Evolutionary conservation across 2,329 filamentous ascomycete genomes (phyloP), one percentile per base, ranked within the genome.

Genomic region (Alternaria angustiovoidea): DNA sequence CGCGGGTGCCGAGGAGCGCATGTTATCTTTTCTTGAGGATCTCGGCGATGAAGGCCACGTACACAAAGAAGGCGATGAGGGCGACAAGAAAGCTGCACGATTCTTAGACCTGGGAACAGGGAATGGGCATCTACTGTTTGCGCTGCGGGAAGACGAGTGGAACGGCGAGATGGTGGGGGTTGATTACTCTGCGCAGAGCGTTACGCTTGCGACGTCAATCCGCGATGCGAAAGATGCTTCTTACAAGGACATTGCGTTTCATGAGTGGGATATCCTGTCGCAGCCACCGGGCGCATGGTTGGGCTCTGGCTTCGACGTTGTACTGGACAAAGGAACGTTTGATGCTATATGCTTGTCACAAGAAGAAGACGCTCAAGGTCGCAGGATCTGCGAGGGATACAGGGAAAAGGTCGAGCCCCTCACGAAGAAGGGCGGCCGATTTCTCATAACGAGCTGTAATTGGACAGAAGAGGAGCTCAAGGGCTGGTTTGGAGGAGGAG

Each of bases 241-340:
- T 3, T 73, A 73, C 5, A 71, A 38, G 43, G 68, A 74, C 2
- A 79, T 87, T 24, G 68, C 68, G 16, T 90, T 90, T 63, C 75
- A 82, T 54, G 81, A 79, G 43, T 85, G 82, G 79, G 85, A 87
- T 75, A 74, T 87, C 20, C 76, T 87, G 39, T 70, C 68, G 11
- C 75, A 82, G 39, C 49, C 42, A 22, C 68, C 78, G 4, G 78
- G 77, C 1, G 49, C 86, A 51, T 93, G 90, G 88, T 80, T 93
- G 4, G 69, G 69, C 0, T 76, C 78, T 0, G 91, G 91, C 1
- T 98, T 94, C 81, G 93, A 98, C 78, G 88, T 97, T 0, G 90
- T 97, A 0, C 86, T 97, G n/a, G 95, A 99, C 80, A 99, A 99
- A 81, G 95, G 95, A 44, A 99, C 95, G 0, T 99, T 98, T 77